A percentile compares a stretch with the other conserved stretches of the same genome.
Conservation (phyloP, 257 asterid species). For the Scutellaria galericulata region DNA sequence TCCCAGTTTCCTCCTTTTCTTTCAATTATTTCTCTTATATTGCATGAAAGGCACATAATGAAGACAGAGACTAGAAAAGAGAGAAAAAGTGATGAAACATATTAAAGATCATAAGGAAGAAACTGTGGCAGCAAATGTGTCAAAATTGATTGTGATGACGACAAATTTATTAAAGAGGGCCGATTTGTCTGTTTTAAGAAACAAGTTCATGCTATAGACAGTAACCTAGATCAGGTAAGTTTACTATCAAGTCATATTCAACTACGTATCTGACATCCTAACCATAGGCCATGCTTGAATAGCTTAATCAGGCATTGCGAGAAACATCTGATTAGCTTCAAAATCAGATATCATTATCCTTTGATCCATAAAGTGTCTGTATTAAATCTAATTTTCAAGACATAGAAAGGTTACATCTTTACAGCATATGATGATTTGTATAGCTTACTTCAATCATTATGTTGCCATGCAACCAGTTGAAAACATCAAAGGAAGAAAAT, state of each 20-base stretch:
- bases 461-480: slow-evolving; percentile 1
- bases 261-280: neutral
- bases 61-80: slow-evolving; percentile 6
- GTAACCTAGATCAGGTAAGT: neutral
- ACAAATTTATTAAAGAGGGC: neutral
- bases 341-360: neutral
- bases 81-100: slow-evolving; percentile 11
- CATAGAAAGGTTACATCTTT: neutral
- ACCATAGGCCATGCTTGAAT: slow-evolving; percentile 6
- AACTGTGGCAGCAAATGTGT: neutral
- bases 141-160: neutral
- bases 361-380: neutral
- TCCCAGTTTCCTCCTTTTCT: no score
- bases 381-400: neutral
- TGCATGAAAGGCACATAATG: neutral
- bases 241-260: neutral
- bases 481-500: slow-evolving; percentile 4
- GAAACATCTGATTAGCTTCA: neutral
- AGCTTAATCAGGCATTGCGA: slow-evolving; percentile 4
- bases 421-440: neutral
- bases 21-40: no score
- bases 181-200: neutral
- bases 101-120: neutral
- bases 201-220: neutral
- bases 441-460: slow-evolving; percentile 15